Evolutionary conservation across 441 rosid genomes (phyloP).

Genomic region (Daphne laureola): DNA sequence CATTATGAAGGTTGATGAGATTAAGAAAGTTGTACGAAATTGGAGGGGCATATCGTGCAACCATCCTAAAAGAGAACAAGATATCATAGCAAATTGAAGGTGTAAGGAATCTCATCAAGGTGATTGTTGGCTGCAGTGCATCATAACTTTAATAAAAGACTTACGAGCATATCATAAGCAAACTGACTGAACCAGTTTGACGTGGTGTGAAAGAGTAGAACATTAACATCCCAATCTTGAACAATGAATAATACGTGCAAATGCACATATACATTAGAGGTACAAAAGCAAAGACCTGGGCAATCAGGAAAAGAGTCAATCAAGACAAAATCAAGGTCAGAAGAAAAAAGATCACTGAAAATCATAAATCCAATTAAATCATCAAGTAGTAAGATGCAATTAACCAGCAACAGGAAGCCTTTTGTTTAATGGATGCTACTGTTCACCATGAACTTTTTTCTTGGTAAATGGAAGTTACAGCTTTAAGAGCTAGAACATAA

Average conservation of each 20-base stretch:
- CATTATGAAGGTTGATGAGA: slow-evolving; percentile 60
- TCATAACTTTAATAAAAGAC: slow-evolving; percentile 20
- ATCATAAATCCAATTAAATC: no score
- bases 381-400: no score
- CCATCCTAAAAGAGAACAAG: slow-evolving; percentile 54
- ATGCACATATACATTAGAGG: slow-evolving; percentile 98
- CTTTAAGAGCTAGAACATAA: no score
- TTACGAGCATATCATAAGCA: slow-evolving; percentile 99
- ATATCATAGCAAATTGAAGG: slow-evolving; percentile 11
- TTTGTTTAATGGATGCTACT: no score
- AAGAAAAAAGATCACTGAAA: neutral
- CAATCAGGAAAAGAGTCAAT: slow-evolving; percentile 19
- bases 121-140: neutral
- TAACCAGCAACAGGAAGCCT: no score
- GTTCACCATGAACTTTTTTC: no score
- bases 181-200: slow-evolving; percentile 92
- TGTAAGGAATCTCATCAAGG: neutral
- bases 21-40: slow-evolving; percentile 93
- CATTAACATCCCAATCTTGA: slow-evolving; percentile 96
- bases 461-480: no score
- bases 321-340: slow-evolving; percentile 8
- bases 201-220: slow-evolving; percentile 94
- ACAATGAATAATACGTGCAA: slow-evolving; percentile 92
- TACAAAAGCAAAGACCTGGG: slow-evolving; percentile 83
- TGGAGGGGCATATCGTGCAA: slow-evolving; percentile 98